These are phyloP conservation scores for Suhomyces guaymorum DNA, from an alignment of 1,139 yeast genomes.

Conservation along the genomic window DNA sequence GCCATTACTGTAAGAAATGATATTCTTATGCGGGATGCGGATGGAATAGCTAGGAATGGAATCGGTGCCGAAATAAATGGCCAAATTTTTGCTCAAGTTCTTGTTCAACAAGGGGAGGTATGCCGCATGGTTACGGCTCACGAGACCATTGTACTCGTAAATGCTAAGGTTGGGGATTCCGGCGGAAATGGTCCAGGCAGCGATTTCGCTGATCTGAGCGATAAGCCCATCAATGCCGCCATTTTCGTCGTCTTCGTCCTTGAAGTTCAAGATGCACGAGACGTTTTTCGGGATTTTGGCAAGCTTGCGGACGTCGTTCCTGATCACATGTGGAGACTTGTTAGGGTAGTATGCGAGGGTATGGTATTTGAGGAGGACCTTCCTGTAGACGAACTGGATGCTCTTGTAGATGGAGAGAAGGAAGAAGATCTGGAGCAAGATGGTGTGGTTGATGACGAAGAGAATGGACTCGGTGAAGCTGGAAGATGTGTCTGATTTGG, in stretches of 20 bases:
- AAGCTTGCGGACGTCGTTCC: conserved; percentile 75
- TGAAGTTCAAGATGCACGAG: conserved; percentile 70
- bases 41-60: conserved; percentile 62
- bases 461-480: conserved; percentile 4
- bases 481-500: background rate
- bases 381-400: conserved; percentile 53
- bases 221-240: conserved; percentile 86
- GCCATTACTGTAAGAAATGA: conserved; percentile 45
- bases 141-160: conserved; percentile 76
- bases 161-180: conserved; percentile 73
- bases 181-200: conserved; percentile 86
- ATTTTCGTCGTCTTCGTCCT: conserved; percentile 76
- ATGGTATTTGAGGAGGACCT: conserved; percentile 55
- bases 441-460: conserved; percentile 30
- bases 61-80: conserved; percentile 72
- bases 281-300: conserved; percentile 75
- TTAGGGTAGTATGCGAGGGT: conserved; percentile 76
- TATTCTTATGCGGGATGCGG: conserved; percentile 62
- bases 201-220: conserved; percentile 71
- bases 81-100: conserved; percentile 60
- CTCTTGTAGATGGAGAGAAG: conserved; percentile 57
- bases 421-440: conserved; percentile 56
- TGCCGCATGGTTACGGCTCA: conserved; percentile 42
- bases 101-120: conserved; percentile 57
- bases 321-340: conserved; percentile 81